Evolutionary conservation across 2,329 filamentous ascomycete genomes (phyloP).

Genomic region (Hymenoscyphus infarciens): DNA sequence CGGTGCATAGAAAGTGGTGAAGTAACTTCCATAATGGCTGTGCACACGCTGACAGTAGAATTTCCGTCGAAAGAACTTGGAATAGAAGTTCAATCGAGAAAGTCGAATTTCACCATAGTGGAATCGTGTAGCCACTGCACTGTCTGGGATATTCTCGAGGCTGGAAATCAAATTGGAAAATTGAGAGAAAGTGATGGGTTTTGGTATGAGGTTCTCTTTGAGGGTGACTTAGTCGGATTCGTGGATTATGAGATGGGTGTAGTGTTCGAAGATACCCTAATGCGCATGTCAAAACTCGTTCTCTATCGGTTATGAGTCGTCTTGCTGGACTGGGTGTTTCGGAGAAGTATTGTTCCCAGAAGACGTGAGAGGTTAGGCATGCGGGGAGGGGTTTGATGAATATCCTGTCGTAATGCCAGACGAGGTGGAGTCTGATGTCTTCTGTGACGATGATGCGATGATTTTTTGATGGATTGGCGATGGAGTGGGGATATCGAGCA

Average conservation of each 20-base stretch:
- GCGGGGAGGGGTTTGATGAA: conserved; percentile 15
- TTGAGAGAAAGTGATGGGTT: background rate
- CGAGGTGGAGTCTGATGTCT: conserved; percentile 36
- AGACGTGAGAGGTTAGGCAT: conserved; percentile 29
- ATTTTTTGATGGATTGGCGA: conserved; percentile 29
- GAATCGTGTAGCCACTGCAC: conserved; percentile 30
- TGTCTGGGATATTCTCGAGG: conserved; percentile 16
- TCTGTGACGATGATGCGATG: conserved; percentile 36
- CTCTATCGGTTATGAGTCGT: background rate
- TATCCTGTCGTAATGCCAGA: conserved; percentile 32
- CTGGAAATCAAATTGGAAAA: conserved; percentile 17
- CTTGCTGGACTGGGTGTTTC: background rate
- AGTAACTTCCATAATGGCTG: conserved; percentile 13
- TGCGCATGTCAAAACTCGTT: conserved; percentile 3
- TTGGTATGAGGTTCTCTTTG: conserved; percentile 24
- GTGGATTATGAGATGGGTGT: conserved; percentile 32
- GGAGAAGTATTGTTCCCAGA: conserved; percentile 29
- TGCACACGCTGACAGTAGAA: conserved; percentile 3
- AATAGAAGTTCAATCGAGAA: conserved; percentile 16
- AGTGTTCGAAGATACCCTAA: conserved; percentile 36
- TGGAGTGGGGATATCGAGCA: conserved; percentile 25
- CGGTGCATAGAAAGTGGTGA: conserved; percentile 12
- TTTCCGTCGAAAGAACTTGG: conserved; percentile 6
- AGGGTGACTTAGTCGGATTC: conserved; percentile 36
- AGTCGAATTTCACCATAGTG: conserved; percentile 36